Percentiles rank a stretch among this genome's conserved stretches.
Evolutionary conservation across 2,329 filamentous ascomycete species (phyloP).

Genomic region (Apiospora pterosperma): DNA sequence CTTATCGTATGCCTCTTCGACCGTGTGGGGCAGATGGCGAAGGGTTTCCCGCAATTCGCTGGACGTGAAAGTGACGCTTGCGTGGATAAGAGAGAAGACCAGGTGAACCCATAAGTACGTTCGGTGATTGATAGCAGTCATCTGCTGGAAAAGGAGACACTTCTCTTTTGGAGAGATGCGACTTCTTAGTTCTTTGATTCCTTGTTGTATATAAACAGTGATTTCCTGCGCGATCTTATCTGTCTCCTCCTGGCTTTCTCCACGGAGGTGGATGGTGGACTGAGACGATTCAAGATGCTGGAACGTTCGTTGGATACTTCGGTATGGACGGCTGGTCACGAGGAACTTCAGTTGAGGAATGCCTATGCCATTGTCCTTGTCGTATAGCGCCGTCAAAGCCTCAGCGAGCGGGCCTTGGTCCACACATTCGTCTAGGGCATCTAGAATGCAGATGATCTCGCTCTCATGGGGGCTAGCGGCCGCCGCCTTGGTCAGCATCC

Average conservation of each 20-base stretch:
- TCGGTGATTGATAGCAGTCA: constrained; percentile 14
- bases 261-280: constrained; percentile 27
- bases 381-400: constrained; percentile 23
- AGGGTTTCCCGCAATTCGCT: constrained; percentile 10
- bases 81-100: constrained; percentile 14
- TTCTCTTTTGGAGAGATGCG: constrained; percentile 2
- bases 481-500: constrained; percentile 19
- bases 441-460: too few relatives aligned
- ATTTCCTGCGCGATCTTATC: constrained; percentile 28
- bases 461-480: too few relatives aligned
- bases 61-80: constrained; percentile 10
- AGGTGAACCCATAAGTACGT: constrained; percentile 24
- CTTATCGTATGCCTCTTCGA: constrained; percentile 31
- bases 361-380: not conserved
- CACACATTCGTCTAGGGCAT: too few relatives aligned
- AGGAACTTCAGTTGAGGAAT: constrained; percentile 32
- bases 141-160: constrained; percentile 7
- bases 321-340: constrained; percentile 33
- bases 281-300: constrained; percentile 11
- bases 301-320: constrained; percentile 21
- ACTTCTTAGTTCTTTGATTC: constrained; percentile 12
- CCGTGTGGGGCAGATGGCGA: constrained; percentile 17
- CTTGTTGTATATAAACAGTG: constrained; percentile 21
- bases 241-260: constrained; percentile 22
- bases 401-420: too few relatives aligned